Evolutionary conservation across 148 eudicot genomes (phyloP).

Genomic region (Silene latifolia): DNA sequence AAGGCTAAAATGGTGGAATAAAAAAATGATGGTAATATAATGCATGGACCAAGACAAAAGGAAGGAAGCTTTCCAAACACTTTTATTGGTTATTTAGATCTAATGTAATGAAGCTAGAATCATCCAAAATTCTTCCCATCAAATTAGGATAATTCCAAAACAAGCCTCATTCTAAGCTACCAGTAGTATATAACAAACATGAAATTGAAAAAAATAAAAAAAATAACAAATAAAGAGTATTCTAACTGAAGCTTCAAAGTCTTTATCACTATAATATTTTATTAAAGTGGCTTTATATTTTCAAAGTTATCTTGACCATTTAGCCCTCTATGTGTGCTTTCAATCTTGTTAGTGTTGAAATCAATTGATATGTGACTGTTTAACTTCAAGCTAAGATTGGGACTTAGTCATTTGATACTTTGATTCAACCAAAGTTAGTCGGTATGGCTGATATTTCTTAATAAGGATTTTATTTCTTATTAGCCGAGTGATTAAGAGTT

Average conservation of each 20-base stretch:
- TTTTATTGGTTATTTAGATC: slow-evolving; percentile 29
- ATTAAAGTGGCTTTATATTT: neutral
- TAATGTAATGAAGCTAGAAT: slow-evolving; percentile 13
- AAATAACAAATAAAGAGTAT: neutral
- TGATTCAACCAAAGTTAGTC: no score
- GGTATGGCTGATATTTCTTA: no score
- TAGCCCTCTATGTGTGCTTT: slow-evolving; percentile 3
- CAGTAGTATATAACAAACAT: neutral
- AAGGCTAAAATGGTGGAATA: slow-evolving; percentile 8
- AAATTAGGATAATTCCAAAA: slow-evolving; percentile 29
- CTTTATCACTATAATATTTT: neutral
- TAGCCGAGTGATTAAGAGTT: no score
- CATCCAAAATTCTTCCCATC: slow-evolving; percentile 23
- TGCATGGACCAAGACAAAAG: slow-evolving; percentile 32
- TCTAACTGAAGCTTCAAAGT: slow-evolving; percentile 21
- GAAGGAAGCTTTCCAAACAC: slow-evolving; percentile 32
- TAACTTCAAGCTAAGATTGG: neutral
- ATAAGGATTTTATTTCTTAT: no score
- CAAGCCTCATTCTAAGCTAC: slow-evolving; percentile 13
- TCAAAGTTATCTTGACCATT: slow-evolving; percentile 3
- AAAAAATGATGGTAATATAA: slow-evolving; percentile 9
- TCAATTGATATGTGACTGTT: neutral
- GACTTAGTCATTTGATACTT: neutral
- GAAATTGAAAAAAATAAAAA: neutral
- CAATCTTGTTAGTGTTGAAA: neutral